Evolutionary conservation across 495 filamentous ascomycete genomes (phyloP).

Genomic region (Staphylotrichum tortipilum): DNA sequence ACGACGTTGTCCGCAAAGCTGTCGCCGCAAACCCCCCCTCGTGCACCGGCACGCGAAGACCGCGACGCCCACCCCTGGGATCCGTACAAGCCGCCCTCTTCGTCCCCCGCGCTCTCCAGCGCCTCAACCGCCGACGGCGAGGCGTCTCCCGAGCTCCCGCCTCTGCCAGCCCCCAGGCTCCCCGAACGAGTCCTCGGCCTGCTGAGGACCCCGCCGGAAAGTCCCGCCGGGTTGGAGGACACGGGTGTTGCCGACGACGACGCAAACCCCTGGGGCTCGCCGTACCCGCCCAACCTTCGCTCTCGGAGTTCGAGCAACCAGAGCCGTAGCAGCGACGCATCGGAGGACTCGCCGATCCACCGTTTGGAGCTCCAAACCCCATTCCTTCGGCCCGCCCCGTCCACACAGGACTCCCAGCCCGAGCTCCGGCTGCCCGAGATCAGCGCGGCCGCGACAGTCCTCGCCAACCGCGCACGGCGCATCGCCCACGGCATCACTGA

Average conservation of each 20-base stretch:
- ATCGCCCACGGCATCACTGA: slow-evolving; percentile 57
- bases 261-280: slow-evolving; percentile 66
- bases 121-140: slow-evolving; percentile 46
- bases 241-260: slow-evolving; percentile 39
- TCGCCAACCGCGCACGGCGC: slow-evolving; percentile 47
- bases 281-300: slow-evolving; percentile 51
- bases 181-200: slow-evolving; percentile 39
- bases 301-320: slow-evolving; percentile 42
- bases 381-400: slow-evolving; percentile 42
- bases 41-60: slow-evolving; percentile 46
- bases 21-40: slow-evolving; percentile 39
- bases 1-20: slow-evolving; percentile 45
- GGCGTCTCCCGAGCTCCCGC: slow-evolving; percentile 46
- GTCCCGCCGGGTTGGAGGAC: slow-evolving; percentile 9
- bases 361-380: slow-evolving; percentile 44
- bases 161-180: slow-evolving; percentile 41
- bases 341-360: slow-evolving; percentile 46
- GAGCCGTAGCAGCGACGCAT: slow-evolving; percentile 43
- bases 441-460: slow-evolving; percentile 43
- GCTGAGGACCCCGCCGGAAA: slow-evolving; percentile 42
- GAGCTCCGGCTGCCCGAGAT: slow-evolving; percentile 35
- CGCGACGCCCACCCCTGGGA: slow-evolving; percentile 20
- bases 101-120: slow-evolving; percentile 42
- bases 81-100: slow-evolving; percentile 22
- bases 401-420: slow-evolving; percentile 24